Percentiles rank a stretch among this genome's conserved stretches.
phyloP scores from a whole-genome alignment of 768 basidiomycete genomes.

The Pulveroboletus sp. region DNA sequence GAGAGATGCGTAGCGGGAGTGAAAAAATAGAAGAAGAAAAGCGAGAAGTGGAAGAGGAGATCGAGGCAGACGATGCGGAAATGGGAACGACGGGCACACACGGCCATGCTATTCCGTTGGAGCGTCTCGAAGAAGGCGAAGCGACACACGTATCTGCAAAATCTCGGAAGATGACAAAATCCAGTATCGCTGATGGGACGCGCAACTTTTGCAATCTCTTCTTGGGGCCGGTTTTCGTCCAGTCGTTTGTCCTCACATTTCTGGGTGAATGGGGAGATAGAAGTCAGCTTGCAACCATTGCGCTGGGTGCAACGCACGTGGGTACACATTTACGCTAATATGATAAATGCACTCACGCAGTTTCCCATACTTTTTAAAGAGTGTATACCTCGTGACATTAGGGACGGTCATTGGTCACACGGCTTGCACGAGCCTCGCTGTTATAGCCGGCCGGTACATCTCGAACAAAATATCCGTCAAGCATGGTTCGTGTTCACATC shows the following conservation, averaged over 20 bases:
- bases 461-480: slow-evolving; percentile 96
- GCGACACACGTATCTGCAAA: slow-evolving; percentile 9
- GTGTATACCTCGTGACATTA: slow-evolving; percentile 85
- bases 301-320: slow-evolving; percentile 93
- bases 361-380: slow-evolving; percentile 45
- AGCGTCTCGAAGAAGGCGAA: slow-evolving; percentile 73
- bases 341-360: slow-evolving; percentile 4
- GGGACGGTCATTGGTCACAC: slow-evolving; percentile 91
- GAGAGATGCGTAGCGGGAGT: slow-evolving; percentile 72
- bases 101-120: slow-evolving; percentile 57
- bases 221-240: slow-evolving; percentile 91
- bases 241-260: slow-evolving; percentile 93
- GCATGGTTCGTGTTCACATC: slow-evolving; percentile 54
- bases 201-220: slow-evolving; percentile 82
- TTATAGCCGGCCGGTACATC: slow-evolving; percentile 89
- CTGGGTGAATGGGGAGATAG: slow-evolving; percentile 99
- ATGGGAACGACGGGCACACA: slow-evolving; percentile 30
- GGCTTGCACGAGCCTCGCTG: slow-evolving; percentile 84
- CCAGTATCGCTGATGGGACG: slow-evolving; percentile 52
- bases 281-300: slow-evolving; percentile 96
- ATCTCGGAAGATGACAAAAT: slow-evolving; percentile 17
- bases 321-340: slow-evolving; percentile 22
- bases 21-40: slow-evolving; percentile 92
- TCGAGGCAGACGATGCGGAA: slow-evolving; percentile 72
- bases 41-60: slow-evolving; percentile 94